Base-by-base conservation (phyloP, 1,139 yeast genomes). In the Saccharomyces hybrid region DNA sequence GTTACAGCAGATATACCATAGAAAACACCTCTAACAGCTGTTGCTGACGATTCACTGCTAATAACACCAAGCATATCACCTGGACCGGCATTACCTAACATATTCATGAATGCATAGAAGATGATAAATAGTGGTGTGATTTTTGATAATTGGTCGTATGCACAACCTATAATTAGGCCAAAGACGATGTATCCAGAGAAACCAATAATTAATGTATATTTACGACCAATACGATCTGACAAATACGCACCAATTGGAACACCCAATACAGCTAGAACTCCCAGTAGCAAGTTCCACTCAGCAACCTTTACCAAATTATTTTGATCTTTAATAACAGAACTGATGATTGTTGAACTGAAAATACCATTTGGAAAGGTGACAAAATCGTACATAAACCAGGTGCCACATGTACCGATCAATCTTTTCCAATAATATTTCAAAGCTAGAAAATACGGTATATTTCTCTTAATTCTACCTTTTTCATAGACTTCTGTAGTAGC, bases 331-430 rank as follows among this genome's bases (percentile, higher is more conserved):
- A 87, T 83, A 57, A 87, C 80, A 56, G 88, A 74, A 48, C 73
- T 70, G 38, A 77, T 75, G 60, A 88, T 74, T 60, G 90, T 87
- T 23, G 90, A 74, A 11, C 95, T 86, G 72, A 85, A 90, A 63
- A 88, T 81, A 63, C 96, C 93, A 69, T 89, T 90, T 0, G 97
- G 87, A 70, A 90, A 91, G 11, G 84, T 81, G 28, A 91, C 83
- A 72, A 91, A 89, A 73, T 91, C 96, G 68, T 91, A 91, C 64
- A 89, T 76, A 75, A 88, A 90, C 98, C 98, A 91, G 63, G 91
- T 81, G 56, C 86, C 66, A 3, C 95, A 77, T 46, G 89, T 86
- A 54, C 88, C 75, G 5, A 76, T 52, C 56, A 90, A 75, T 69
- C 97, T 82, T 65, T 86, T 85, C 88, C 96, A 86, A 73, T 91